Evolutionary conservation across 169 alveolate species (phyloP), one percentile per base, ranked within the genome.

Genomic region (Plasmodium yoelii): DNA sequence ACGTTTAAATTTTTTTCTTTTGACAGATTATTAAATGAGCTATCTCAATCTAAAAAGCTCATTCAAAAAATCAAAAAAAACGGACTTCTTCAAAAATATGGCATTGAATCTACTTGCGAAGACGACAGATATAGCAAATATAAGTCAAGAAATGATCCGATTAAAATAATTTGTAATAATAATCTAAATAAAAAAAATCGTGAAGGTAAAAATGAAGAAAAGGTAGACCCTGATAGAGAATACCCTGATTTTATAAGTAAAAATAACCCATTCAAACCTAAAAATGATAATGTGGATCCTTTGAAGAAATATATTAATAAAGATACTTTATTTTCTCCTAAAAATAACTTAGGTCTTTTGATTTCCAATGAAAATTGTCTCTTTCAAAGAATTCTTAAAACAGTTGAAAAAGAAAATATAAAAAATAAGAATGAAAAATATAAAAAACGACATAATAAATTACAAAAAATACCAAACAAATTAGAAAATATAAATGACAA

Each of bases 311-410:
- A 49, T 18, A 1, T 5, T 49, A 63, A 64, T 57, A 57, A 49
- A 46, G 5, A 10, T n/a, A 63, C n/a, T 24, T 12, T 64, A 1
- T 5, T 12, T 15, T 19, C 69, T 44, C 8, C 47, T 57, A 75
- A 53, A 22, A 63, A 53, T 28, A 64, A 63, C 22, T 61, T 74
- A 53, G 60, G 47, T 8, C 22, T 74, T n/a, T 47, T 63, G 28
- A 74, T 39, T 65, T 12, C 63, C 34, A 74, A 61, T 46, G 88
- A 74, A 42, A 74, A 61, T 74, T 6, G 13, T 5, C 74, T 75
- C 2, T 75, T 75, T 56, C 88, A 75, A 75, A 42, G 88, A 42
- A 75, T 75, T 46, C 64, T 60, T 63, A 75, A 75, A 49, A 75
- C 44, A 12, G 49, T 75, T 75, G 67, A 61, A 61, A 61, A 67